Evolutionary conservation across 2,329 filamentous ascomycete genomes (phyloP).

Genomic region (Ophiosphaerella narmari): DNA sequence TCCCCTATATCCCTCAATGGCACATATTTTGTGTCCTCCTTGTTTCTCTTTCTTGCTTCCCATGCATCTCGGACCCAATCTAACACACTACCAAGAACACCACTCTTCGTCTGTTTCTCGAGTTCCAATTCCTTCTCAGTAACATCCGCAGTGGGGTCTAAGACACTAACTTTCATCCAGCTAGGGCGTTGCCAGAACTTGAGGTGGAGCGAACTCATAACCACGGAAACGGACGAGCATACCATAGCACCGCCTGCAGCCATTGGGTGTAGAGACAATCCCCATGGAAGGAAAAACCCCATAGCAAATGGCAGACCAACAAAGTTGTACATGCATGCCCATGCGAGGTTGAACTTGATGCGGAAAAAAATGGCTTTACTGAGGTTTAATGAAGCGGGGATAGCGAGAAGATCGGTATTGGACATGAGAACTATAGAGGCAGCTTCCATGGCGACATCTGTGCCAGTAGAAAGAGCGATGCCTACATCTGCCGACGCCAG

Average conservation of each 20-base stretch:
- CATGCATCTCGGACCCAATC: conserved; percentile 39
- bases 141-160: conserved; percentile 54
- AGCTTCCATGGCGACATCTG: conserved; percentile 96
- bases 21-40: conserved; percentile 52
- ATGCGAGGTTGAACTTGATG: conserved; percentile 91
- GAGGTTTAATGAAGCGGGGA: conserved; percentile 84
- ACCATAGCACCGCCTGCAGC: conserved; percentile 95
- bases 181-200: conserved; percentile 83
- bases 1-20: conserved; percentile 51
- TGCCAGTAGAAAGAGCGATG: conserved; percentile 89
- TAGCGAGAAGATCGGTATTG: conserved; percentile 85
- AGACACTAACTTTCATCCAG: conserved; percentile 79
- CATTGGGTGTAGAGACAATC: conserved; percentile 87
- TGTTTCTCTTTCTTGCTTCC: conserved; percentile 43
- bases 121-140: conserved; percentile 33
- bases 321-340: conserved; percentile 92
- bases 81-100: conserved; percentile 24
- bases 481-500: conserved; percentile 91
- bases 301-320: conserved; percentile 94
- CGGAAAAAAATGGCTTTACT: conserved; percentile 83
- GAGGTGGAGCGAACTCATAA: conserved; percentile 78
- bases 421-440: conserved; percentile 96
- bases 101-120: conserved; percentile 23
- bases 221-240: conserved; percentile 85
- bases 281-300: conserved; percentile 91